A percentile compares a stretch with the other conserved stretches of the same genome.
These are phyloP conservation scores for Plantago ovata DNA, from an alignment of 257 asterid species.

Conservation along the genomic window DNA sequence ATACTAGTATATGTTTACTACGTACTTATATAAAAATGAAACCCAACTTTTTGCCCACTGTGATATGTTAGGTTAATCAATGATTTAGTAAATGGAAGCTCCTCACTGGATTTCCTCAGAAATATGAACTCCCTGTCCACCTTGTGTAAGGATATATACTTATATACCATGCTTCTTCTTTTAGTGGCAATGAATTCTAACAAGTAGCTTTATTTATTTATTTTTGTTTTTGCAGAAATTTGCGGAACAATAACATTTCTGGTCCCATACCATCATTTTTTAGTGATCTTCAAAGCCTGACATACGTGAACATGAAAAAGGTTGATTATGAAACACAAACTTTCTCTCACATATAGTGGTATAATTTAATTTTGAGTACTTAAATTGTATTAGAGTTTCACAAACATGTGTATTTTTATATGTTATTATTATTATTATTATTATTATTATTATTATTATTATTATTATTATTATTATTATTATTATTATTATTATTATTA, in stretches of 20 bases:
- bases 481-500: too few relatives aligned
- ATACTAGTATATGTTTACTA: too few relatives aligned
- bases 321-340: background rate
- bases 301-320: conserved; percentile 2
- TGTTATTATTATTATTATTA: too few relatives aligned
- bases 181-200: too few relatives aligned
- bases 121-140: conserved; percentile 43
- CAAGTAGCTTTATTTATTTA: background rate
- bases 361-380: too few relatives aligned
- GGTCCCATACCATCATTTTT: conserved; percentile 61
- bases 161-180: conserved; percentile 1
- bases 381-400: too few relatives aligned
- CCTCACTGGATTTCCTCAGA: conserved; percentile 59
- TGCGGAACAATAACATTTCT: conserved; percentile 74
- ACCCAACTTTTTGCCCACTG: background rate
- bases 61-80: conserved; percentile 62
- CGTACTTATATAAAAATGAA: too few relatives aligned
- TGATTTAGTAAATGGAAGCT: conserved; percentile 65
- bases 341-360: too few relatives aligned
- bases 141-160: conserved; percentile 56
- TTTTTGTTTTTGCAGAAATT: conserved; percentile 39
- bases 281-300: conserved; percentile 44
- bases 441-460: too few relatives aligned
- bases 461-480: too few relatives aligned
- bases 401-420: too few relatives aligned